Conservation (phyloP, 192 early-diverging fungal genomes). For the Rhizophagus sp. region DNA sequence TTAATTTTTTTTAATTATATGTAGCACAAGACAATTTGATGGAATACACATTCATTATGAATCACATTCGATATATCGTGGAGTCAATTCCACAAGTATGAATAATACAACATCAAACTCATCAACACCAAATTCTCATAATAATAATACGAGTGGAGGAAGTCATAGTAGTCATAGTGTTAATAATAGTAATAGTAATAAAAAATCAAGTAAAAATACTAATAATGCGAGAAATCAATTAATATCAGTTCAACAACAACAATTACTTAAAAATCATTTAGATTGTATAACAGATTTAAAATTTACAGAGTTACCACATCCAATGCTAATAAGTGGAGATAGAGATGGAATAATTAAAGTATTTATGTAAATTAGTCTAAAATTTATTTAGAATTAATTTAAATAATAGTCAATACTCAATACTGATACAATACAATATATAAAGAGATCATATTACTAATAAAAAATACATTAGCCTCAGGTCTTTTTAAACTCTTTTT, state of each 20-base stretch:
- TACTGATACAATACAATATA: too few relatives aligned
- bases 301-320: conserved; percentile 68
- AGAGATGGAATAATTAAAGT: conserved; percentile 81
- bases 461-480: too few relatives aligned
- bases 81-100: neutral
- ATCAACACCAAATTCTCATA: neutral
- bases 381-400: neutral
- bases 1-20: neutral
- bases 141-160: neutral
- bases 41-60: conserved; percentile 58
- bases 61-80: conserved; percentile 37
- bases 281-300: conserved; percentile 74
- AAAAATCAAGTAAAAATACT: conserved; percentile 31
- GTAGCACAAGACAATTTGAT: conserved; percentile 61
- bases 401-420: neutral
- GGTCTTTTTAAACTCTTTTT: too few relatives aligned
- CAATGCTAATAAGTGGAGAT: conserved; percentile 74
- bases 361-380: conserved; percentile 29
- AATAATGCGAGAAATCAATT: conserved; percentile 42
- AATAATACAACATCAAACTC: conserved; percentile 29
- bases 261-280: conserved; percentile 62
- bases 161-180: neutral
- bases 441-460: too few relatives aligned
- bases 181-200: neutral
- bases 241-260: conserved; percentile 52